These are phyloP conservation scores for Triticum aestivum DNA, from an alignment of 176 grass and related monocot genomes.

Conservation along the genomic window IWGSC_CS_RefSeq_v2.1 NC_057810.1:162332147-162332646, in stretches of 20 bases:
- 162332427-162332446: conserved; percentile 86
- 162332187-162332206: conserved; percentile 20
- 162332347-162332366: no score
- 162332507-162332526: conserved; percentile 92
- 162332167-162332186: not conserved
- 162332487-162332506: conserved; percentile 96
- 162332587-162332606: conserved; percentile 20
- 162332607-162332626: conserved; percentile 18
- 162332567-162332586: not conserved
- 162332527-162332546: not conserved
- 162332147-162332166: conserved; percentile 5
- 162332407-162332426: conserved; percentile 88
- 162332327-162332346: not conserved
- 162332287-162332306: conserved; percentile 10
- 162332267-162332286: not conserved
- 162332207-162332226: conserved; percentile 9
- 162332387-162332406: conserved; percentile 16
- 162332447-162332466: conserved; percentile 54
- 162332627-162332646: not conserved
- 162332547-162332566: not conserved
- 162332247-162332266: conserved; percentile 6
- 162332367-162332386: not conserved
- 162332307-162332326: not conserved
- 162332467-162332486: conserved; percentile 97
- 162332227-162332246: not conserved